Percentiles rank a stretch among this genome's conserved stretches.
phyloP scores from a whole-genome alignment of 75 land plant species.

The Azolla pinnata region DNA sequence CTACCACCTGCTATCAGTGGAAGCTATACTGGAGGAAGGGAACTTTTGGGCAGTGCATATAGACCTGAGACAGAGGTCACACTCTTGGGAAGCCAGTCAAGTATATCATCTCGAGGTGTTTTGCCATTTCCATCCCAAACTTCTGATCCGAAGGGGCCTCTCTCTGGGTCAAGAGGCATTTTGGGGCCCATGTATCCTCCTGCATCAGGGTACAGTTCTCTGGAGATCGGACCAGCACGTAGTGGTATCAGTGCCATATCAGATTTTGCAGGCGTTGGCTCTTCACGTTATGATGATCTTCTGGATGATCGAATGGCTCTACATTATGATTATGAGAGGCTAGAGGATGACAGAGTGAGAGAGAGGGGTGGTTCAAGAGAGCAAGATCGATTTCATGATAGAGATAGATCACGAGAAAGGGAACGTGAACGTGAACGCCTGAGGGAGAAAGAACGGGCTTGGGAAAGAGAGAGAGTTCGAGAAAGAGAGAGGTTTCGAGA shows the following conservation, averaged over 20 bases:
- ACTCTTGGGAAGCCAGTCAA: conserved; percentile 30
- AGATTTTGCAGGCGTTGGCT: conserved; percentile 39
- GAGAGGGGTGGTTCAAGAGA: conserved; percentile 17
- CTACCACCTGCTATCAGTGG: conserved; percentile 45
- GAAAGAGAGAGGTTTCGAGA: conserved; percentile 56
- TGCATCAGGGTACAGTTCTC: conserved; percentile 77
- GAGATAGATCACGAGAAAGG: conserved; percentile 46
- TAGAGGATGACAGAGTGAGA: conserved; percentile 70
- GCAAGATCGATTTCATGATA: conserved; percentile 44
- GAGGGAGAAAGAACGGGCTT: conserved; percentile 24
- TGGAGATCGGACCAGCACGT: conserved; percentile 47
- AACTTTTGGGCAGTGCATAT: conserved; percentile 35
- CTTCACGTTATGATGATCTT: conserved; percentile 45
- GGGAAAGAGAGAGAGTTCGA: conserved; percentile 48
- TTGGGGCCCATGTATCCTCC: conserved; percentile 74
- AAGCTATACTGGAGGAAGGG: conserved; percentile 24
- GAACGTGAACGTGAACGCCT: conserved; percentile 28
- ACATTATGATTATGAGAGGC: conserved; percentile 42
- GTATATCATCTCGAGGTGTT: conserved; percentile 28
- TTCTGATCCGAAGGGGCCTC: conserved; percentile 47
- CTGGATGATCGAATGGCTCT: conserved; percentile 48
- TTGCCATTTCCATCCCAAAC: conserved; percentile 40
- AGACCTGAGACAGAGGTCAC: conserved; percentile 56
- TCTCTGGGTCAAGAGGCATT: conserved; percentile 53
- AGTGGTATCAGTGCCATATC: conserved; percentile 37